Percentiles rank a stretch among this genome's conserved stretches.
phyloP scores from a whole-genome alignment of 2,329 filamentous ascomycete species.

The Penicillium crustosum region DNA sequence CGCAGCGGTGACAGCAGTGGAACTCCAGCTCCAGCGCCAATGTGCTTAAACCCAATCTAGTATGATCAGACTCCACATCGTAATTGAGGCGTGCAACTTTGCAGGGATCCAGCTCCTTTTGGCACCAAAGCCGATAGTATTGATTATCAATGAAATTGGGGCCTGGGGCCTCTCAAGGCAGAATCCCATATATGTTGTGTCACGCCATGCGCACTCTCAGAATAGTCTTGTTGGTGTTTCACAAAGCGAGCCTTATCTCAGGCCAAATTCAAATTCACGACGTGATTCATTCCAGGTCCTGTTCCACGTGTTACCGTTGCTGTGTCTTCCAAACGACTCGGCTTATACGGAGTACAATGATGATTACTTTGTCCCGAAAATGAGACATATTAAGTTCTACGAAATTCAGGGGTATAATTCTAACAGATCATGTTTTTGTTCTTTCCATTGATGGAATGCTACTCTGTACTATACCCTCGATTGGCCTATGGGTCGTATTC shows the following conservation, averaged over 20 bases:
- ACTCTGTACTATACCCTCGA: not conserved
- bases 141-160: not conserved
- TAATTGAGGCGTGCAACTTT: not conserved
- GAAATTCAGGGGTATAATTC: not conserved
- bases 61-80: not conserved
- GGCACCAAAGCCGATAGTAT: not conserved
- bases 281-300: not conserved
- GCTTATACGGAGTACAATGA: not conserved
- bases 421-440: not conserved
- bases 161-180: not conserved
- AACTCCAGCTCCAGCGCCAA: not conserved
- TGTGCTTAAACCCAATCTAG: not conserved
- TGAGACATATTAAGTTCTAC: not conserved
- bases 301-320: slow-evolving; percentile 2
- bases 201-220: not conserved
- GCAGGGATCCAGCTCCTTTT: not conserved
- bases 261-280: not conserved
- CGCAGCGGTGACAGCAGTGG: not conserved
- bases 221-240: not conserved
- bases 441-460: not conserved
- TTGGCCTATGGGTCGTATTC: not conserved
- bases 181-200: not conserved
- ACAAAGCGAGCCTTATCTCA: not conserved
- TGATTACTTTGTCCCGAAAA: not conserved
- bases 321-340: not conserved